Evolutionary conservation across 2,329 filamentous ascomycete species (phyloP), one percentile per base, ranked within the genome.

Genomic region (Penicillium sp.): DNA sequence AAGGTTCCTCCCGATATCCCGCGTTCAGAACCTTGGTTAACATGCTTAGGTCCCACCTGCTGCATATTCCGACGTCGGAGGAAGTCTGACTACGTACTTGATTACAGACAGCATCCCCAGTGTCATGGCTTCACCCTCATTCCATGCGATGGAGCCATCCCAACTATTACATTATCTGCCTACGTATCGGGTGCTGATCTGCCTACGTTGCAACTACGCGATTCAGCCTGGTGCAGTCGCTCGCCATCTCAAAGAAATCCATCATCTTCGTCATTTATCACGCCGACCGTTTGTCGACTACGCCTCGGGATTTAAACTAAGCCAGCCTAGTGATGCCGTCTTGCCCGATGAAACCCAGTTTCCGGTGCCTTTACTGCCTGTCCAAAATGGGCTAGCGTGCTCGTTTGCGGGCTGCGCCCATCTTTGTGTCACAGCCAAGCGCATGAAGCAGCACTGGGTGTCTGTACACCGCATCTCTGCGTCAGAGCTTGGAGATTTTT

Each of bases 401-500:
- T 10, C 56, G 10, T 56, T 42, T 4, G 23, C 47, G 2, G 56
- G 57, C 9, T 72, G 70, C 42, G 18, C 42, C 8, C 64, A 72
- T 56, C 60, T 71, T 3, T 71, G 68, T 48, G 52, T 64, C 2
- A 64, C 68, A 1, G 58, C 42, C n/a, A 72, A 72, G 56, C 61
- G 70, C 6, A 72, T 72, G 69, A 68, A 67, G 48, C 59, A 54
- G 25, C 69, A 72, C 49, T 71, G 67, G 68, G 29, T n/a, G 13
- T 23, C 59, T 4, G 54, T 63, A 18, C 45, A 49, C 4, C 69
- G 69, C 51, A 55, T 56, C 9, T 27, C 50, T 29, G 49, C 56
- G 6, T 63, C 61, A 1, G 25, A 49, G 7, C 34, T 39, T 10
- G 53, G 25, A n/a, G 7, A 37, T 4, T 60, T 67, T 38, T 69